phyloP scores from a whole-genome alignment of 164 flowering plant genomes.

The Sextonia rubra region DNA sequence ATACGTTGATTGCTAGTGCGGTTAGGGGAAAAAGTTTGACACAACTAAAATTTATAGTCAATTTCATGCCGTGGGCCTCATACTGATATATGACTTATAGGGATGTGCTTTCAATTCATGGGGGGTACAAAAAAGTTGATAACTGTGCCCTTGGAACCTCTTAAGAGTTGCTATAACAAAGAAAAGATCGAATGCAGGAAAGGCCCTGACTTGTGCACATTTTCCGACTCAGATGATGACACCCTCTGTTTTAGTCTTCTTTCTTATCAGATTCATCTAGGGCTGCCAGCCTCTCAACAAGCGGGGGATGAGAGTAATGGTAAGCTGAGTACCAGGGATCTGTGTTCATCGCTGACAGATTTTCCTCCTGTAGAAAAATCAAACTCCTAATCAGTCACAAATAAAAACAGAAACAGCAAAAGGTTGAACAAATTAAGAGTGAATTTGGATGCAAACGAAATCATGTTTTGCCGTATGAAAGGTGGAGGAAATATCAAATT shows the following conservation, averaged over 20 bases:
- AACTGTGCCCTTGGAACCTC: not conserved
- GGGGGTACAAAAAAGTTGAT: not conserved
- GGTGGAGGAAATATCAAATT: no score
- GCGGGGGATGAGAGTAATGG: conserved; percentile 97
- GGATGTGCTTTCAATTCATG: not conserved
- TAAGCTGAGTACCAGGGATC: conserved; percentile 99
- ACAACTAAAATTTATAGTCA: not conserved
- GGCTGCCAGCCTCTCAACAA: conserved; percentile 85
- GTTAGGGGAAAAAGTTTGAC: not conserved
- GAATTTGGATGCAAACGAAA: no score
- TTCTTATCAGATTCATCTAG: conserved; percentile 71
- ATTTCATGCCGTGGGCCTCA: not conserved
- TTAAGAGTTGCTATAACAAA: not conserved
- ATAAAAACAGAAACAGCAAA: not conserved
- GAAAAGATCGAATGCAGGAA: not conserved
- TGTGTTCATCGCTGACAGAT: conserved; percentile 92
- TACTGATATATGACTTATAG: not conserved
- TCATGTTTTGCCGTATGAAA: no score
- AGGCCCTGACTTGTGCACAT: not conserved
- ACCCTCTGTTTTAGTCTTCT: conserved; percentile 28
- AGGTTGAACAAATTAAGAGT: no score
- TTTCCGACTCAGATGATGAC: not conserved
- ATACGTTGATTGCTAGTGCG: not conserved
- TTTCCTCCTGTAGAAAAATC: conserved; percentile 70
- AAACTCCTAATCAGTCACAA: not conserved